Evolutionary conservation across 495 filamentous ascomycete genomes (phyloP), one percentile per base, ranked within the genome.

Genomic region (Neurospora sp.): DNA sequence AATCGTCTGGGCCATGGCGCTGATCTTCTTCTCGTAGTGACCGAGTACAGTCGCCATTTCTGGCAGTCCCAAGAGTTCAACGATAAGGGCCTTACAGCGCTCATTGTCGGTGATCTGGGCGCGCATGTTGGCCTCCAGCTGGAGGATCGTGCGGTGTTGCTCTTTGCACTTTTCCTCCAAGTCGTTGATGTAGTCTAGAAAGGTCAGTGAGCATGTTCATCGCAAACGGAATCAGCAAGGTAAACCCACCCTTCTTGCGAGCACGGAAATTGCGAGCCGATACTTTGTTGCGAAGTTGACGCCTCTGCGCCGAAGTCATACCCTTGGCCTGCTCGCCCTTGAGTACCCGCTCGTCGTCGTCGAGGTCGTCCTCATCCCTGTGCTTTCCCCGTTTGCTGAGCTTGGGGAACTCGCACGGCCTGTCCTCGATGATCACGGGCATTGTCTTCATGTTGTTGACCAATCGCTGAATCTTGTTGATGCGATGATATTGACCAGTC

Each of bases 271-370:
- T 94, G 72, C 96, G 90, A 73, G 96, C 96, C 44, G 96, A 99
- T 11, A 99, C 96, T 83, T 99, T 99, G 86, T 99, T 99, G 59
- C 96, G 89, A 6, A 99, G 83, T 81, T 98, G 96, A 44, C 96
- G 89, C 46, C 96, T 89, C 83, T 98, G 93, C 82, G 97, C 97
- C 85, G 92, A 94, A 82, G 88, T 94, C 46, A 99, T 87, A 83
- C 97, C 97, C 89, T 99, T 99, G 62, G 95, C 96, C 82, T 97
- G 95, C 77, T 98, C 96, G 75, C 94, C 97, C 6, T 93, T 93
- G 18, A 99, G 87, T 4, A 98, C 85, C 73, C 92, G 86, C 86
- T 98, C 96, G 77, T 99, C 96, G 80, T 97, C 94, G 82, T 99
- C 96, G 95, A 99, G 98, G 39, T 98, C 95, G 71, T 96, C 93